These are phyloP conservation scores for Edaphochlamys debaryana DNA, from an alignment of 139 green algal species.

Conservation along the genomic window DNA sequence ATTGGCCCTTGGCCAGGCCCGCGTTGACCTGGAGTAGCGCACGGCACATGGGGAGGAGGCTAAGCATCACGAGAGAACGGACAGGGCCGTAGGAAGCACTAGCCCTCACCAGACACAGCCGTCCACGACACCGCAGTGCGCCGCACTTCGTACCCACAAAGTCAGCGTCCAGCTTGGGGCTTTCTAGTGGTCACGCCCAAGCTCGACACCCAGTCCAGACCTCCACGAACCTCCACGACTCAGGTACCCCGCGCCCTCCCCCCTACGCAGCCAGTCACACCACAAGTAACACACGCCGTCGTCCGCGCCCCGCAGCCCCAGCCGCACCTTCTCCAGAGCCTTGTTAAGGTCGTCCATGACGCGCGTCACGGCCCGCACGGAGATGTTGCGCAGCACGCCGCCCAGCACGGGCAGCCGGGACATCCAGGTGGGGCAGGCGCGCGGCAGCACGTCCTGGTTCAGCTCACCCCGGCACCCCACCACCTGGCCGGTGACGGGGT, in stretches of 20 bases:
- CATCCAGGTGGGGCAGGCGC: slow-evolving; percentile 56
- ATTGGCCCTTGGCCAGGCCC: background rate
- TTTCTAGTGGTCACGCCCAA: too few species aligned
- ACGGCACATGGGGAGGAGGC: background rate
- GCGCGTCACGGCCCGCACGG: slow-evolving; percentile 48
- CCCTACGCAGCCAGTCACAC: too few species aligned
- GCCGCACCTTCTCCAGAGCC: slow-evolving; percentile 47
- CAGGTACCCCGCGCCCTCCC: too few species aligned
- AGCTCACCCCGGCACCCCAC: slow-evolving; percentile 48
- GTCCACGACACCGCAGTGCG: too few species aligned
- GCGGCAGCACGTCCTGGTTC: slow-evolving; percentile 53
- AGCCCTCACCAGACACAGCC: too few species aligned
- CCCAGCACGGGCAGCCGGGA: slow-evolving; percentile 52
- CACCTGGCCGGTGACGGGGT: slow-evolving; percentile 6
- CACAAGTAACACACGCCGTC: too few species aligned
- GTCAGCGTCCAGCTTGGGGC: too few species aligned
- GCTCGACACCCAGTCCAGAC: too few species aligned
- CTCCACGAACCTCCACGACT: too few species aligned
- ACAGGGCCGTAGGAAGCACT: too few species aligned
- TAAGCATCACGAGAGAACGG: too few species aligned
- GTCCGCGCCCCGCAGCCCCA: background rate
- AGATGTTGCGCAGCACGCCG: slow-evolving; percentile 48
- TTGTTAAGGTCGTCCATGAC: slow-evolving; percentile 54
- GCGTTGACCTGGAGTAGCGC: slow-evolving; percentile 26
- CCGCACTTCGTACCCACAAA: too few species aligned